Conservation (phyloP, 176 grass and related monocot genomes). For the Poa pratensis region DNA sequence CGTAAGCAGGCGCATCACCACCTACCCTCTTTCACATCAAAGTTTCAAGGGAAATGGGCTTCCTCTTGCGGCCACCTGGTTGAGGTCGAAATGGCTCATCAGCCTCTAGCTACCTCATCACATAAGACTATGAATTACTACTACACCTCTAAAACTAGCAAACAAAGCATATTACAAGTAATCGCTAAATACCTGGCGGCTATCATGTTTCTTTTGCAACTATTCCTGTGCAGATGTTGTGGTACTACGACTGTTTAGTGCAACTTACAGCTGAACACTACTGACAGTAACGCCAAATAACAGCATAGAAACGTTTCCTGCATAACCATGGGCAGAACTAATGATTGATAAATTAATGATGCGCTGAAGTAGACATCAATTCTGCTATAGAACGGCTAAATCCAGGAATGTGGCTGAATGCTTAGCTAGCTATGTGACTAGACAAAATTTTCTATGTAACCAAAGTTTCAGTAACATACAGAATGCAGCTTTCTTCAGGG, state of each 20-base stretch:
- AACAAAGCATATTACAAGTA: background rate
- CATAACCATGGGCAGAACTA: too few relatives aligned
- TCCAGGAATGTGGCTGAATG: background rate
- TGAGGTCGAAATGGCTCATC: background rate
- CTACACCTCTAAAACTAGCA: background rate
- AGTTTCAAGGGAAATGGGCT: conserved; percentile 30
- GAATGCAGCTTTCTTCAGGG: background rate
- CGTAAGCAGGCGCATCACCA: conserved; percentile 29
- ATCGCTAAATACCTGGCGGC: background rate
- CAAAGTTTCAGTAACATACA: background rate
- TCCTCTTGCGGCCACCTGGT: conserved; percentile 51
- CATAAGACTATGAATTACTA: background rate
- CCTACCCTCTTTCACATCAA: conserved; percentile 57
- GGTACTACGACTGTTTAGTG: background rate
- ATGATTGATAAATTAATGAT: conserved; percentile 4
- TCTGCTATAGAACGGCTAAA: background rate
- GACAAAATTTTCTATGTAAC: background rate
- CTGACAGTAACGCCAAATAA: background rate
- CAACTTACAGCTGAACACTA: background rate
- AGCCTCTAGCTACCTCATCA: background rate
- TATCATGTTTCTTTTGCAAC: background rate
- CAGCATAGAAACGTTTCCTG: background rate
- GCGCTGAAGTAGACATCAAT: background rate
- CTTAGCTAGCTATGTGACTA: conserved; percentile 1
- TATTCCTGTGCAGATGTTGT: background rate